Base-by-base conservation (phyloP, 1,139 yeast genomes). In the Blastobotrys arbuscula region DNA sequence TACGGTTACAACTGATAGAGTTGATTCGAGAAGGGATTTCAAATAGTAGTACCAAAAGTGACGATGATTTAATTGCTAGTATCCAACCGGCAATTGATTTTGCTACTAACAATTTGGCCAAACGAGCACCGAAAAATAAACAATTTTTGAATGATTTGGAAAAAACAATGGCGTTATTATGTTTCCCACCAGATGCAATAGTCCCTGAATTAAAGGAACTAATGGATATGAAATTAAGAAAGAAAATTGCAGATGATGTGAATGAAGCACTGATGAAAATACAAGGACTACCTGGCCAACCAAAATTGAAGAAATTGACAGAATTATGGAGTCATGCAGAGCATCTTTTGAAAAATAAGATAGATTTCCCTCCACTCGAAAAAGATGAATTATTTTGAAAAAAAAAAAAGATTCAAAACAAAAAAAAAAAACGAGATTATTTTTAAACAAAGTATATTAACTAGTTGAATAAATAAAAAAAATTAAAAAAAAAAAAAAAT, bases 1-100 rank as follows among this genome's bases (percentile, higher is more conserved):
- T 70, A 31, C 56, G 72, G 10, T 54, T 70, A 18, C 73, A 71
- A 49, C 57, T 71, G 34, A 66, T 71, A 35, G 75, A 71, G 49
- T 60, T 70, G 42, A 69, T 71, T 33, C 58, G 73, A 10, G 51
- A 54, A 13, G 60, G 63, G 37, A 47, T 58, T 16, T 50, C 20
- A 7, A 28, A 41, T 5, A 18, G 13, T 12, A 19, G 57, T 24
- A 47, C 47, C 41, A 55, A 56, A 23, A 56, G 53, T 36, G 59
- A 52, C 12, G 18, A 35, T 35, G 23, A 35, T 12, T 12, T 28
- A 12, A 24, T 24, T 7, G 31, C 10, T 12, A 56, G 59, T 37
- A 56, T 68, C 39, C 57, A 61, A 44, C 65, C 69, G 9, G 67
- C 68, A 13, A 57, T 71, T 16, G 67, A 65, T 21, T 71, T 70